These are phyloP conservation scores for Xenosphaeropsis pyriputrescens DNA, from an alignment of 2,329 filamentous ascomycete genomes.

Conservation along the genomic window DNA sequence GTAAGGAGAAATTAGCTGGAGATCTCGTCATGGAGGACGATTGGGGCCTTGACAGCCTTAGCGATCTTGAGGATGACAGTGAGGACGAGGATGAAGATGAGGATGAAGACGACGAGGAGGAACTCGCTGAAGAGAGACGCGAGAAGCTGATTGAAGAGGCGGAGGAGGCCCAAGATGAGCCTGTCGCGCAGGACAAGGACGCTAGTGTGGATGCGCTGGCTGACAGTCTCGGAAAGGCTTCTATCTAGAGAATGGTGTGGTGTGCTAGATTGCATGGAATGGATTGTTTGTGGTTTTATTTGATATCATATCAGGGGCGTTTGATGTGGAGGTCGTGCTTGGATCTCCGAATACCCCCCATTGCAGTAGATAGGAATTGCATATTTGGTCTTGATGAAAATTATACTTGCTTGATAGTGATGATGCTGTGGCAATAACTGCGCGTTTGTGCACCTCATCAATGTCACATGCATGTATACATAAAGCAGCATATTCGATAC, in stretches of 20 bases:
- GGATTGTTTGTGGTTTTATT: no score
- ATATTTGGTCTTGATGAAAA: no score
- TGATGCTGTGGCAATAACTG: no score
- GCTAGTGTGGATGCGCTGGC: conserved; percentile 72
- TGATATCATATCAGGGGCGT: no score
- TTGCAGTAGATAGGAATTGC: no score
- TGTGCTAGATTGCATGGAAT: no score
- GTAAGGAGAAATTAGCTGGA: conserved; percentile 60
- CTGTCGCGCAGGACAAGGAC: conserved; percentile 55
- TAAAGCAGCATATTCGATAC: no score
- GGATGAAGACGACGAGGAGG: conserved; percentile 47
- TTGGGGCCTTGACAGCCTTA: conserved; percentile 76
- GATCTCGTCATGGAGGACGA: conserved; percentile 58
- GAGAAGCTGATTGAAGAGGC: conserved; percentile 58
- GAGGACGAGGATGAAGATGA: conserved; percentile 49
- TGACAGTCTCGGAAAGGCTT: conserved; percentile 51
- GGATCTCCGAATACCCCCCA: no score
- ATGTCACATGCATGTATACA: no score
- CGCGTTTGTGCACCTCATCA: no score
- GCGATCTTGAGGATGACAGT: conserved; percentile 63
- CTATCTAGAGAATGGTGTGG: background rate
- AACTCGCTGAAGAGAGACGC: conserved; percentile 45
- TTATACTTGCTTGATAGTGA: no score
- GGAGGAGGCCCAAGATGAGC: conserved; percentile 58
- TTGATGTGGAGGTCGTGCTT: no score